Base-by-base conservation (phyloP, 768 basidiomycete species). In the Boletus reticuloceps region DNA sequence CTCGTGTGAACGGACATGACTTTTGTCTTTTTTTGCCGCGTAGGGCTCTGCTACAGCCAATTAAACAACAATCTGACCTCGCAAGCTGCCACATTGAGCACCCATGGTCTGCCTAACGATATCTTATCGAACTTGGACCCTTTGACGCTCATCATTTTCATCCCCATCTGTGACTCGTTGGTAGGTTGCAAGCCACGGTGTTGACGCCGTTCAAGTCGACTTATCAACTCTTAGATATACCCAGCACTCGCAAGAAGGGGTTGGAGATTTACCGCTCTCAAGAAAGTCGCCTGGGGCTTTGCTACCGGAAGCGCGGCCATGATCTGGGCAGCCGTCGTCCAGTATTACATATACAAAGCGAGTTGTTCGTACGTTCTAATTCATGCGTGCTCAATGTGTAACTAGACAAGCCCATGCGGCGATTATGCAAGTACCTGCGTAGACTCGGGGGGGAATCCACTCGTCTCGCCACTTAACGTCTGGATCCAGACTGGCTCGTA, bases 21-120 rank as follows among this genome's bases (percentile, higher is more conserved):
- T 22, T 41, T 49, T 27, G 20, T 55, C 22, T 34, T 40, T 25
- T 22, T n/a, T 54, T 8, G 29, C 29, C 8, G 38, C n/a, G 39
- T 63, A 88, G 85, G 88, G 88, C 79, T 90, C 47, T 79, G 86
- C 0, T 89, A 90, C 70, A 88, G 86, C 66, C 89, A 91, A 64
- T 63, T 91, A 50, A 84, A 86, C 74, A 89, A 85, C 73, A 91
- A 91, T 67, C 63, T 91, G 69, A 83, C 81, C 1, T 89, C 89
- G 6, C 88, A 89, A 69, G 89, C 89, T 25, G 89, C 88, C 2
- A 85, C 85, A 0, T 89, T 91, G 89, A 67, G 67, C 10, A 83
- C 84, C 1, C 74, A 89, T 58, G 86, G 87, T 46, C 47, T 87
- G 32, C 88, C 88, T 6, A 91, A 91, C 60, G 89, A 91, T 59